phyloP scores from a whole-genome alignment of 2,329 filamentous ascomycete species.

The Chaetomiaceae sp. region DNA sequence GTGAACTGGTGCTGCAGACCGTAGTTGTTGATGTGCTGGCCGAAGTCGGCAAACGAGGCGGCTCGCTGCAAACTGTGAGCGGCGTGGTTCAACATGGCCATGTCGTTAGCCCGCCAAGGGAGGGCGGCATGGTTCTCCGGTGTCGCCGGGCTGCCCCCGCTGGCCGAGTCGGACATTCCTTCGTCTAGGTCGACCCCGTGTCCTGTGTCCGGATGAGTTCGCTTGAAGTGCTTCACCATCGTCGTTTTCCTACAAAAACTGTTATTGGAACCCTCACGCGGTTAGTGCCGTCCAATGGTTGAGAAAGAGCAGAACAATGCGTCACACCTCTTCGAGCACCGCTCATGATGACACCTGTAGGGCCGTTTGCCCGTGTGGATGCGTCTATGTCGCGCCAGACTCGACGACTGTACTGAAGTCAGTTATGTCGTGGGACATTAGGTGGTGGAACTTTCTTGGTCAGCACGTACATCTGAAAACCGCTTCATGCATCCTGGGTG shows the following conservation, averaged over 20 bases:
- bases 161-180: conserved; percentile 50
- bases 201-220: conserved; percentile 47
- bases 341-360: conserved; percentile 55
- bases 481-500: conserved; percentile 60
- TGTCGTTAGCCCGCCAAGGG: conserved; percentile 43
- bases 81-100: conserved; percentile 34
- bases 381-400: conserved; percentile 57
- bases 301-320: not conserved
- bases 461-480: conserved; percentile 58
- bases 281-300: conserved; percentile 17
- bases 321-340: conserved; percentile 55
- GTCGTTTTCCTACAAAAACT: conserved; percentile 69
- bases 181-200: conserved; percentile 52
- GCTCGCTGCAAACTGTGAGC: conserved; percentile 43
- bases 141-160: conserved; percentile 53
- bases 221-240: conserved; percentile 61
- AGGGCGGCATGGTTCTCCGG: conserved; percentile 45
- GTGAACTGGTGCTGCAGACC: conserved; percentile 39
- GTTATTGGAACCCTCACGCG: conserved; percentile 12
- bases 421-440: conserved; percentile 24
- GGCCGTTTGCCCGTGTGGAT: conserved; percentile 63
- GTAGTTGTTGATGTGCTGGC: conserved; percentile 43
- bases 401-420: conserved; percentile 50
- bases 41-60: conserved; percentile 50
- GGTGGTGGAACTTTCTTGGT: too few species aligned